Percentiles rank a stretch among this genome's conserved stretches.
Conservation (phyloP, 139 green algal genomes). For the Micractinium conductrix region DNA sequence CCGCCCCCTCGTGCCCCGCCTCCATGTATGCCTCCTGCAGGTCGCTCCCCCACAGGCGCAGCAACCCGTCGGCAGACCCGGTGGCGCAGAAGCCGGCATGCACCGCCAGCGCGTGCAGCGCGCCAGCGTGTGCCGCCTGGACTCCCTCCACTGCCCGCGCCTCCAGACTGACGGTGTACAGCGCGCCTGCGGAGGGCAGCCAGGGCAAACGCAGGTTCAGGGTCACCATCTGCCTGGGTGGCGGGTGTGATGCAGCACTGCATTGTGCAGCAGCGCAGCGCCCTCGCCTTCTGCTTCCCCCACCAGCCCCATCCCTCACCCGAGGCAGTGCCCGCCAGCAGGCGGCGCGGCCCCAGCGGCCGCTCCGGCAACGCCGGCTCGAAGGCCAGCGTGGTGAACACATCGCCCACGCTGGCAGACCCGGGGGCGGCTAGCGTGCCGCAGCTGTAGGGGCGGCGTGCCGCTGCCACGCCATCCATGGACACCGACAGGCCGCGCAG, state of each 20-base stretch:
- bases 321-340: conserved; percentile 57
- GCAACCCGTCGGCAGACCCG: conserved; percentile 66
- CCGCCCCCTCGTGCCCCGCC: conserved; percentile 75
- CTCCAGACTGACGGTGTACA: conserved; percentile 73
- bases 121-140: conserved; percentile 76
- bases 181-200: conserved; percentile 42
- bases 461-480: conserved; percentile 34
- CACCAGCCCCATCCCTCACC: background rate
- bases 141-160: conserved; percentile 62
- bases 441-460: conserved; percentile 23
- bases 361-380: conserved; percentile 54
- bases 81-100: conserved; percentile 77
- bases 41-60: conserved; percentile 83
- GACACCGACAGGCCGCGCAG: conserved; percentile 72
- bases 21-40: conserved; percentile 73
- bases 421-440: conserved; percentile 13
- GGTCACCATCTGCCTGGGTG: background rate
- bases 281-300: background rate
- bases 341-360: conserved; percentile 43
- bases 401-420: conserved; percentile 45
- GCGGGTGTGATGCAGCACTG: background rate
- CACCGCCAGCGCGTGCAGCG: conserved; percentile 70
- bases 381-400: conserved; percentile 87
- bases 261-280: too few species aligned
- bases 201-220: background rate